Evolutionary conservation across 805 yeast genomes (phyloP).

Genomic region (Teunomyces funiuensis): DNA sequence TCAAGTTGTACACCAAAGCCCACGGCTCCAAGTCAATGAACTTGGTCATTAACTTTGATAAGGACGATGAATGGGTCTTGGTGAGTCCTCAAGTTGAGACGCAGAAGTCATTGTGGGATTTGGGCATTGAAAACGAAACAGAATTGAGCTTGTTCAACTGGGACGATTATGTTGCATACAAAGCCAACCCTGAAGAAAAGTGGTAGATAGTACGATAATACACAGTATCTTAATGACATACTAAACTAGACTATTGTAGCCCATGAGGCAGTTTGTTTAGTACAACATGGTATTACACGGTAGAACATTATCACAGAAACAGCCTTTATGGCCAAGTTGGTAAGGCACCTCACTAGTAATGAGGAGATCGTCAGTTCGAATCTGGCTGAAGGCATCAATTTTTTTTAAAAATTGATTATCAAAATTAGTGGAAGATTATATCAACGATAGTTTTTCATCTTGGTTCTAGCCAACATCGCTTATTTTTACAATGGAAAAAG

Average conservation of each 20-base stretch:
- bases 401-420: conserved; percentile 6
- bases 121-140: conserved; percentile 75
- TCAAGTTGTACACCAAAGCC: conserved; percentile 91
- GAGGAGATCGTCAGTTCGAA: conserved; percentile 43
- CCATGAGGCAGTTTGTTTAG: too few species aligned
- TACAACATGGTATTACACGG: too few species aligned
- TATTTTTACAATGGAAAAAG: conserved; percentile 15
- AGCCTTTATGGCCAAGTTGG: conserved; percentile 41
- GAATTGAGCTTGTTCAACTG: conserved; percentile 81
- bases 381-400: conserved; percentile 32
- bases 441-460: too few species aligned
- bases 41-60: conserved; percentile 84
- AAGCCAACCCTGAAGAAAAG: conserved; percentile 83
- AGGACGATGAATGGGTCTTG: conserved; percentile 68
- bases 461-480: too few species aligned
- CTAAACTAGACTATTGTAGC: too few species aligned
- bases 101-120: conserved; percentile 31
- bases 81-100: conserved; percentile 19
- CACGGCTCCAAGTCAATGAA: conserved; percentile 94
- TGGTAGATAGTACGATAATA: conserved; percentile 65
- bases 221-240: too few species aligned
- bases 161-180: conserved; percentile 64
- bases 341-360: conserved; percentile 44
- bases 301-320: too few species aligned
- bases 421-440: too few species aligned